Evolutionary conservation across 208 protist species (phyloP).

Genomic region (Acanthamoeba lugdunensis): DNA sequence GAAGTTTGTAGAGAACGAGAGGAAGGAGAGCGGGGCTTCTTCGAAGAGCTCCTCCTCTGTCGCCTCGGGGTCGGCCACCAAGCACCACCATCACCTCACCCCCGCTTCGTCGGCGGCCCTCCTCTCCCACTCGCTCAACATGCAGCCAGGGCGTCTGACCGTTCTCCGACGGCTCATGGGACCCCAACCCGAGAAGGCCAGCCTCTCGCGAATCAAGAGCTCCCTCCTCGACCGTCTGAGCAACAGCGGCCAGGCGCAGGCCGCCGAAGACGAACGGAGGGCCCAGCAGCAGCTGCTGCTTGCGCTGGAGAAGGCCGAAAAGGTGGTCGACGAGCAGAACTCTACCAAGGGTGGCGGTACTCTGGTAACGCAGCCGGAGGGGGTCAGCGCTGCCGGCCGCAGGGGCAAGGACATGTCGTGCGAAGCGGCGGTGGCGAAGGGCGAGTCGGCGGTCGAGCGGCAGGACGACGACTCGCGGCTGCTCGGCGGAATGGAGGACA

Average conservation of each 20-base stretch:
- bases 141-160: neutral
- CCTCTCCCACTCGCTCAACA: neutral
- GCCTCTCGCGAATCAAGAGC: neutral
- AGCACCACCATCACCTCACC: neutral
- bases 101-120: neutral
- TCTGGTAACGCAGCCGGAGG: neutral
- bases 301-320: neutral
- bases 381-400: neutral
- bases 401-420: neutral
- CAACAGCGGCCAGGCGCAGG: neutral
- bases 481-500: constrained; percentile 11
- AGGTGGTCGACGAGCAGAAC: neutral
- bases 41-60: neutral
- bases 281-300: constrained; percentile 12
- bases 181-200: neutral
- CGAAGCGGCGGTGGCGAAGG: neutral
- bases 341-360: neutral
- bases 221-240: constrained; percentile 14
- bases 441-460: neutral
- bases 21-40: neutral
- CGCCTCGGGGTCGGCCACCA: neutral
- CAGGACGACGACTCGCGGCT: neutral
- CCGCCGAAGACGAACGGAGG: neutral
- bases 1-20: neutral
- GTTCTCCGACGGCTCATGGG: constrained; percentile 15